Percentiles rank a stretch among this genome's conserved stretches.
Conservation (phyloP, 306 rosid genomes). For the Rubus parviflorus region DNA sequence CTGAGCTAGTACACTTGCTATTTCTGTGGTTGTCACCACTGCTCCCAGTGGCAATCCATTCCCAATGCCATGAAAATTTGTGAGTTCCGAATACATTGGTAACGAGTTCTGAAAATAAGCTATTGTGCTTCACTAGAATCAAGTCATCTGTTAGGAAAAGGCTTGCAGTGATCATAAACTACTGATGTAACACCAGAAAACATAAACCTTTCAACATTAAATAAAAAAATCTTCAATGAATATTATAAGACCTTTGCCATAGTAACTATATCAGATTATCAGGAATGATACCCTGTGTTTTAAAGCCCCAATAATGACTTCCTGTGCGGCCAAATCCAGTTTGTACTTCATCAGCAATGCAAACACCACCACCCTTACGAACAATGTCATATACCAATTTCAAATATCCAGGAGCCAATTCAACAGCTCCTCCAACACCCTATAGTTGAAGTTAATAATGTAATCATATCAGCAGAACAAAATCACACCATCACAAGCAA, state of each 20-base stretch:
- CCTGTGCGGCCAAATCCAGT: constrained; percentile 94
- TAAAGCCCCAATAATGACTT: constrained; percentile 93
- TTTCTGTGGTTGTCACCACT: constrained; percentile 88
- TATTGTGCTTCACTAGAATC: constrained; percentile 5
- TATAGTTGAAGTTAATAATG: too few species aligned
- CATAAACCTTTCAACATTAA: neutral
- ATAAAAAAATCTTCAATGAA: neutral
- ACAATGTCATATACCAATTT: constrained; percentile 78
- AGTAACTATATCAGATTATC: constrained; percentile 93
- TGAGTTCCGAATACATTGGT: constrained; percentile 19
- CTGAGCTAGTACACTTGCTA: constrained; percentile 76
- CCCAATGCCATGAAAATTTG: constrained; percentile 72
- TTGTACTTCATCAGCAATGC: constrained; percentile 97
- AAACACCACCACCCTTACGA: constrained; percentile 86
- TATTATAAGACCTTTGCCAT: constrained; percentile 80
- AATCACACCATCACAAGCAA: too few species aligned
- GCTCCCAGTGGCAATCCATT: constrained; percentile 93
- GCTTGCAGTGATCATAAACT: neutral
- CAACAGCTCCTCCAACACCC: constrained; percentile 96
- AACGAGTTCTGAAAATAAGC: constrained; percentile 5
- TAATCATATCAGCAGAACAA: too few species aligned
- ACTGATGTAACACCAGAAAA: constrained; percentile 8
- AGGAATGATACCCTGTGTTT: constrained; percentile 86
- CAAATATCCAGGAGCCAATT: constrained; percentile 85
- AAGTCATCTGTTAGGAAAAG: neutral